Evolutionary conservation across 768 basidiomycete species (phyloP), one percentile per base, ranked within the genome.

Genomic region (Asterophora parasitica): DNA sequence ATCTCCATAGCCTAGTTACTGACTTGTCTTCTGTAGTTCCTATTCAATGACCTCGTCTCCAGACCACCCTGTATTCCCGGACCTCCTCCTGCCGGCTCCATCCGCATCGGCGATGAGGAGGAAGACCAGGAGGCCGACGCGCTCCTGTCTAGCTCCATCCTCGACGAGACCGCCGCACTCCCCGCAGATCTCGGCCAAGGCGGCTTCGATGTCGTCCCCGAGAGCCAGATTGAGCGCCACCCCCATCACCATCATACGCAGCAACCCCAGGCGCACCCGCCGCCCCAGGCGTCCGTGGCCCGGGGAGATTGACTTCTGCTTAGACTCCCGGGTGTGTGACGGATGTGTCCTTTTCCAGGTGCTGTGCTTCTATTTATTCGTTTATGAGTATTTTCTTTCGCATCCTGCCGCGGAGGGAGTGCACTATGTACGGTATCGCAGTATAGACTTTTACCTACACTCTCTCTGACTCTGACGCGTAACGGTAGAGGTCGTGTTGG

Each of bases 31-130:
- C 43, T 16, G 43, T 58, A 89, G 78, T 94, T 95, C 75, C 72
- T 92, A 34, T 97, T 94, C 73, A 96, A 96, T 69, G 83, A 86
- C 58, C 75, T 96, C 26, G 76, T 95, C 47, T 66, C 68, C 20
- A 62, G 69, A 9, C 88, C 90, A 7, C 70, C 81, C 4, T 76
- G 77, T 61, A 74, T 90, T 60, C 73, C 82, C 35, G 71, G 73
- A 7, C 77, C 81, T 30, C 59, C 67, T 3, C 54, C 66, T 16
- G 55, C 61, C 3, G 53, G 60, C 34, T 44, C 57, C 27, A 58
- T 65, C 19, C 62, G 49, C 6, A 70, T 69, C 33, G 68, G 70
- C 9, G 79, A 83, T 50, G 70, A 75, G 43, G 87, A 84, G 49
- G 69, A 74, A 35, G 85, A 84, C 61, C 23, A 23, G 23, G 82